phyloP scores from a whole-genome alignment of 805 yeast genomes.

The Kodamaea leandrae region DNA sequence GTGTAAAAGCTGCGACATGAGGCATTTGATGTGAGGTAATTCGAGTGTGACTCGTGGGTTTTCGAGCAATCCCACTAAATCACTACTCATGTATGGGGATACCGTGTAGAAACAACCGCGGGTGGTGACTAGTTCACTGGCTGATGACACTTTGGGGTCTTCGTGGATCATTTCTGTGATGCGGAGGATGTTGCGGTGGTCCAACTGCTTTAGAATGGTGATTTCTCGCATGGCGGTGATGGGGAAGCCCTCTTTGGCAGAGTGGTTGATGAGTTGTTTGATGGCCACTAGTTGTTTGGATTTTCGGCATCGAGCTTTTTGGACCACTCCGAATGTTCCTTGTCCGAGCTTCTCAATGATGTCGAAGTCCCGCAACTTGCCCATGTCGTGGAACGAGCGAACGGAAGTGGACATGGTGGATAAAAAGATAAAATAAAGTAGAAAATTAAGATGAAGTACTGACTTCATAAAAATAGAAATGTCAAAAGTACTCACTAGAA shows the following conservation, averaged over 20 bases:
- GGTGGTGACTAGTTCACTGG: conserved; percentile 34
- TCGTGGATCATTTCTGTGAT: conserved; percentile 73
- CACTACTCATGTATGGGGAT: conserved; percentile 89
- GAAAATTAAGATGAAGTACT: too few species aligned
- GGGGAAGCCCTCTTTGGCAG: conserved; percentile 81
- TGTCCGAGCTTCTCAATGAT: conserved; percentile 40
- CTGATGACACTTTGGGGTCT: conserved; percentile 27
- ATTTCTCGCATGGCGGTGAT: conserved; percentile 94
- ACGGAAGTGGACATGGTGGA: background rate
- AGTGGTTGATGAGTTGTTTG: conserved; percentile 77
- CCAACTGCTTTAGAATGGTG: conserved; percentile 66
- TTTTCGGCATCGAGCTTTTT: conserved; percentile 63
- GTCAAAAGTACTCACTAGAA: too few species aligned
- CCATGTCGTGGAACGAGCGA: conserved; percentile 30
- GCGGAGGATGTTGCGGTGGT: conserved; percentile 70
- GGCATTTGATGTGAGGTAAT: conserved; percentile 74
- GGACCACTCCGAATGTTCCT: conserved; percentile 67
- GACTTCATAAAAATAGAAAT: too few species aligned
- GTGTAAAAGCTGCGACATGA: conserved; percentile 70
- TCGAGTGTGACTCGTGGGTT: conserved; percentile 65
- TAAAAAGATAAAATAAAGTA: background rate
- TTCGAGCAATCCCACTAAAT: conserved; percentile 83
- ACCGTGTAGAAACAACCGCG: conserved; percentile 73
- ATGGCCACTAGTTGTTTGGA: conserved; percentile 72
- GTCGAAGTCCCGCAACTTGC: conserved; percentile 28